Base-by-base conservation (phyloP, 169 alveolate genomes). In the Plasmodium gaboni region DNA sequence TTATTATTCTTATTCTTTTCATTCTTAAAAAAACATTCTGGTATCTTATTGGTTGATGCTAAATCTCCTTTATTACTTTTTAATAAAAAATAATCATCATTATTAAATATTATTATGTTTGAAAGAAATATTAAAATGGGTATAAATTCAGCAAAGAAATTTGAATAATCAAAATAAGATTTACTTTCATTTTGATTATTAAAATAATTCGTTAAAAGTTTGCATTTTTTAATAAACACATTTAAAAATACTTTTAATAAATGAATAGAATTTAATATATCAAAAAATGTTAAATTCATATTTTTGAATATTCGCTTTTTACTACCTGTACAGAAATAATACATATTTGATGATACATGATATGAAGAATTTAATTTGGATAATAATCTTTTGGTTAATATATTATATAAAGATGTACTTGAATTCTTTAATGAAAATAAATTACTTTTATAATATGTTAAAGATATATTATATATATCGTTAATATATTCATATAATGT, bases 261-360 rank as follows among this genome's bases (percentile, higher is more conserved):
- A 60, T 71, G 38, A 53, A 71, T 51, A 0, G 92, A 69, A 55
- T 86, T 86, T 1, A 86, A 44, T 61, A 86, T 70, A 71, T 86
- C 92, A 24, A 48, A 86, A 71, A 86, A 71, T 15, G 92, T 86
- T 55, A 72, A 86, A 72, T 86, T 86, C 2, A 86, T 86, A 65
- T 86, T 86, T 86, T 86, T 86, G 32, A 86, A 71, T 48, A 69
- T 46, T 71, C 92, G 60, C 15, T 24, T 60, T 86, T 86, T 86
- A 46, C 92, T 86, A 7, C 92, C 92, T 50, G 92, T 86, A 86
- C 92, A 86, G 44, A 86, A 86, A 86, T 86, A 86, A 60, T 59
- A 86, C 74, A 86, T 60, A 59, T 86, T 86, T 22, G 92, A 86
- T 2, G 92, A 86, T 38, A 86, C 87, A 53, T 86, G 92, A 53